Conservation (phyloP, 345 rosid genomes). For the Excoecaria cochinchinensis region DNA sequence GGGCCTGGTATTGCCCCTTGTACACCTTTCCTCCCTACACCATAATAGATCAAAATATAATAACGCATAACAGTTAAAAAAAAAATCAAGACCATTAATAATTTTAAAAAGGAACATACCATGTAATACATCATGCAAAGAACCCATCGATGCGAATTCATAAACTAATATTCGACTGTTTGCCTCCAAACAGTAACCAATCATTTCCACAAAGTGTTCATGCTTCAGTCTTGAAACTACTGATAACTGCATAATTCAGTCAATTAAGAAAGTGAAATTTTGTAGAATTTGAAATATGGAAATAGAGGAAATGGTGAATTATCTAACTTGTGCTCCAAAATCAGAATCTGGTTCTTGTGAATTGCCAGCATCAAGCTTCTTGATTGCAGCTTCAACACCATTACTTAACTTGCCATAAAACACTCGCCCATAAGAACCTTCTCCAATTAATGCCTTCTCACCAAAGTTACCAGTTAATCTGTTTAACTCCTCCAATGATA, state of each 20-base stretch:
- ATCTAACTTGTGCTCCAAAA: conserved; percentile 72
- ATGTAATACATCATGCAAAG: conserved; percentile 89
- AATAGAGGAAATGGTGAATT: not conserved
- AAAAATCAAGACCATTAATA: too few relatives aligned
- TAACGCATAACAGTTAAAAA: too few relatives aligned
- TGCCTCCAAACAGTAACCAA: conserved; percentile 79
- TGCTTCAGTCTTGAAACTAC: conserved; percentile 80
- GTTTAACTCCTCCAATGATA: conserved; percentile 66
- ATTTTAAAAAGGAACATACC: conserved; percentile 36
- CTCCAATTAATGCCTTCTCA: conserved; percentile 76
- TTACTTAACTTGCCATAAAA: conserved; percentile 54
- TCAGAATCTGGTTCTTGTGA: conserved; percentile 75
- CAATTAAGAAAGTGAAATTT: not conserved
- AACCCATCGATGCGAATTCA: conserved; percentile 73
- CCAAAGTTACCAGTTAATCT: conserved; percentile 68
- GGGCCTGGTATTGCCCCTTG: conserved; percentile 97
- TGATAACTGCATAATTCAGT: conserved; percentile 54
- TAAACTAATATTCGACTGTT: conserved; percentile 73
- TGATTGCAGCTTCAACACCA: conserved; percentile 64
- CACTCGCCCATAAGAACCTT: conserved; percentile 95
- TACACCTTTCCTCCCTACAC: conserved; percentile 84
- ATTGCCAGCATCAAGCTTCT: conserved; percentile 77
- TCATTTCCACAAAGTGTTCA: conserved; percentile 76
- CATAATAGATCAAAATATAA: not conserved
- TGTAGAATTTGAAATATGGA: not conserved